phyloP scores from a whole-genome alignment of 1,284 basidiomycete species.

The Ceratobasidium sp. region DNA sequence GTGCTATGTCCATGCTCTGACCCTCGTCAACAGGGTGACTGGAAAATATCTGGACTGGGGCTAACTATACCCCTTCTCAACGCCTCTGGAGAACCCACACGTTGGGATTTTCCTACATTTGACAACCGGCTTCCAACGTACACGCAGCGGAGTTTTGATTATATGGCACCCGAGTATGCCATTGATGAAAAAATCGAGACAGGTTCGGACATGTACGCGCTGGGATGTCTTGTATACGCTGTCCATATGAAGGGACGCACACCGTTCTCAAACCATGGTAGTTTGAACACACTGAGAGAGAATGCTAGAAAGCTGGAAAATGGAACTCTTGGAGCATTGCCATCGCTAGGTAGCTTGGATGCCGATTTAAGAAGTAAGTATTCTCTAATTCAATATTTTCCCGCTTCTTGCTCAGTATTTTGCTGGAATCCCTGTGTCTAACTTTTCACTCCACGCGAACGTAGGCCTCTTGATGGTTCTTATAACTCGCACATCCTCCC shows the following conservation, averaged over 20 bases:
- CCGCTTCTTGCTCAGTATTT: too few relatives aligned
- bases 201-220: conserved; percentile 93
- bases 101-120: conserved; percentile 90
- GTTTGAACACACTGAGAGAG: conserved; percentile 80
- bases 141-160: conserved; percentile 94
- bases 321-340: conserved; percentile 49
- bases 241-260: conserved; percentile 81
- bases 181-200: conserved; percentile 89
- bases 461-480: conserved; percentile 82
- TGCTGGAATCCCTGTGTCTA: not conserved
- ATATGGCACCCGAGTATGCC: conserved; percentile 95
- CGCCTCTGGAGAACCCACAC: conserved; percentile 78
- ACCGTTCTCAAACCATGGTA: conserved; percentile 91
- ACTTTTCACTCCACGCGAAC: conserved; percentile 13
- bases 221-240: conserved; percentile 91
- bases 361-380: conserved; percentile 74
- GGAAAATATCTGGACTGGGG: conserved; percentile 95
- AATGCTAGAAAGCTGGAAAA: conserved; percentile 74
- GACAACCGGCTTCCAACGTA: conserved; percentile 85
- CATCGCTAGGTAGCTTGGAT: conserved; percentile 75
- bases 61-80: conserved; percentile 83
- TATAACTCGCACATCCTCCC: conserved; percentile 81
- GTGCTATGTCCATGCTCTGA: conserved; percentile 30
- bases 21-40: conserved; percentile 82
- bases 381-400: not conserved